Evolutionary conservation across 2,329 filamentous ascomycete species (phyloP).

Genomic region (Podosphaera aphanis): DNA sequence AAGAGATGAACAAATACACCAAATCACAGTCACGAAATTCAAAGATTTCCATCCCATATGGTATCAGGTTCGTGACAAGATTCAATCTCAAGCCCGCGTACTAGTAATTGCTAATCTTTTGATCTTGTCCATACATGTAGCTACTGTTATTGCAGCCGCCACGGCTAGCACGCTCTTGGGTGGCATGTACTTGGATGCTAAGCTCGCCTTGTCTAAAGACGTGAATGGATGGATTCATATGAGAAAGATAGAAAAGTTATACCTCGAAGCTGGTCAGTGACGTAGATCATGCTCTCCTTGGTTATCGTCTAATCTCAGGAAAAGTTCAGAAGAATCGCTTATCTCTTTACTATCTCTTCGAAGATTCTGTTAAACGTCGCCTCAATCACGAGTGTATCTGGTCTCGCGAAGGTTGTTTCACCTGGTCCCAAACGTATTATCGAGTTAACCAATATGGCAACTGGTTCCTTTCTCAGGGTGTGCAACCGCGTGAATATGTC

Average conservation of each 20-base stretch:
- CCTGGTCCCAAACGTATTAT: slow-evolving; percentile 31
- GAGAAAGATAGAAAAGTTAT: slow-evolving; percentile 21
- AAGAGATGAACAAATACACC: too few species aligned
- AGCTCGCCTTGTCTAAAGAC: slow-evolving; percentile 43
- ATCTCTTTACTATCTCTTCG: slow-evolving; percentile 44
- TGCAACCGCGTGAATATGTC: slow-evolving; percentile 35
- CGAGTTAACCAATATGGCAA: slow-evolving; percentile 35
- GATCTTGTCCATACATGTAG: too few species aligned
- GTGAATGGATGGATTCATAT: slow-evolving; percentile 22
- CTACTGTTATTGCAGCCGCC: slow-evolving; percentile 8
- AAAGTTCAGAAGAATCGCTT: slow-evolving; percentile 23
- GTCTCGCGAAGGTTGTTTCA: slow-evolving; percentile 37
- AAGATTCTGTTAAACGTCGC: slow-evolving; percentile 27
- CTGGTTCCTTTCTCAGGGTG: slow-evolving; percentile 34
- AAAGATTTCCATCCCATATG: too few species aligned
- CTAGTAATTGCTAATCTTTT: too few species aligned
- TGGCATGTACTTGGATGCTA: slow-evolving; percentile 40
- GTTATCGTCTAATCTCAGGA: not conserved
- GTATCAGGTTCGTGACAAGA: too few species aligned
- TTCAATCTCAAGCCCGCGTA: too few species aligned
- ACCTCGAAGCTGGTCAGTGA: slow-evolving; percentile 24
- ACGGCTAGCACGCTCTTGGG: slow-evolving; percentile 18
- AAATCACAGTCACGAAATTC: too few species aligned
- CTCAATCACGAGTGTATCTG: slow-evolving; percentile 38
- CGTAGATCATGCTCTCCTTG: slow-evolving; percentile 1